phyloP scores from a whole-genome alignment of 2,329 filamentous ascomycete species.

The Pyrenophora seminiperda region DNA sequence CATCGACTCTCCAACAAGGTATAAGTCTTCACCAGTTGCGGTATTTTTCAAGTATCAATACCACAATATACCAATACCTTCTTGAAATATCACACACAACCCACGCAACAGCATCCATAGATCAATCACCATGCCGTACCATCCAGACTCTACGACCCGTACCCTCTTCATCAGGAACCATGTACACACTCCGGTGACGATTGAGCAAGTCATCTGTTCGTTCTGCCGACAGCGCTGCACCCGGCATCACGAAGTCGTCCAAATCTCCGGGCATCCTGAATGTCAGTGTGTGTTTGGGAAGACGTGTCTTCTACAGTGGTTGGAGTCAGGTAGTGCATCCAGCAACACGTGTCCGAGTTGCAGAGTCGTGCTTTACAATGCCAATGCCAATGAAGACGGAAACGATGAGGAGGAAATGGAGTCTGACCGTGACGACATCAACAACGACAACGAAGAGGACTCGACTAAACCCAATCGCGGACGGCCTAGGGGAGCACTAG shows the following conservation, averaged over 20 bases:
- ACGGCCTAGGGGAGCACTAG: neutral
- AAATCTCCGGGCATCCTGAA: conserved; percentile 1
- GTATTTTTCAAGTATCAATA: too few relatives aligned
- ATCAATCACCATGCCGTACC: conserved; percentile 1
- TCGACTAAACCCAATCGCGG: neutral
- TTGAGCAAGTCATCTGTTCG: neutral
- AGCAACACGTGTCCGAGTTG: conserved; percentile 1
- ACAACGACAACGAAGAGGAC: neutral
- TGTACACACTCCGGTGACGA: neutral
- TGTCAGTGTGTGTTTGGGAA: conserved; percentile 5
- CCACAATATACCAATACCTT: too few relatives aligned
- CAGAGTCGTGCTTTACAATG: neutral
- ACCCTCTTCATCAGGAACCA: neutral
- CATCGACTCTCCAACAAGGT: too few relatives aligned
- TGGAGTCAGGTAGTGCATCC: neutral
- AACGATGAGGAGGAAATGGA: neutral
- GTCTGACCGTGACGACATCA: neutral
- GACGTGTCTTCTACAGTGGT: conserved; percentile 1
- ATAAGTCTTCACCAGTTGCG: too few relatives aligned
- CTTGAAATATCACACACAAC: too few relatives aligned
- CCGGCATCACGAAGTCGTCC: neutral
- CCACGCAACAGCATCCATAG: too few relatives aligned
- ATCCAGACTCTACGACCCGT: conserved; percentile 1
- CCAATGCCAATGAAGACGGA: neutral
- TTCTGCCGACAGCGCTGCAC: neutral